A percentile compares a stretch with the other conserved stretches of the same genome.
phyloP scores from a whole-genome alignment of 1,284 basidiomycete genomes.

The Pascua sp. region DNA sequence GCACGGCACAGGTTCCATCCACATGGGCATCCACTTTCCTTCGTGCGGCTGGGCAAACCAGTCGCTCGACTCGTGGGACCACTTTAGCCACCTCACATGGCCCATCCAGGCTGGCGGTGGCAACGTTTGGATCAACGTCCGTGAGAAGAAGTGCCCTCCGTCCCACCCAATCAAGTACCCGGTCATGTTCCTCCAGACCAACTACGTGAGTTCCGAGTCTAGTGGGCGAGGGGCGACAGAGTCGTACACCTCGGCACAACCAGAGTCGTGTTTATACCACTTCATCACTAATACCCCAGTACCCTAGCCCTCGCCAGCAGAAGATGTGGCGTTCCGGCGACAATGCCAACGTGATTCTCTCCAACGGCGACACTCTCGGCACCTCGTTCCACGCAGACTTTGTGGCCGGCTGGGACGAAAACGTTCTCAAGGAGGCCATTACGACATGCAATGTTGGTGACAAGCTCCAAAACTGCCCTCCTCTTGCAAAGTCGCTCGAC shows the following conservation, averaged over 20 bases:
- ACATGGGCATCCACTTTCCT: constrained; percentile 35
- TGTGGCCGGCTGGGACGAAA: constrained; percentile 46
- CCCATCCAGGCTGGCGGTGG: constrained; percentile 14
- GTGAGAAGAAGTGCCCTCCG: too few relatives aligned
- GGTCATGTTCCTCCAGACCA: constrained; percentile 49
- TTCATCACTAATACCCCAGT: background rate
- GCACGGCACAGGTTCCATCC: constrained; percentile 23
- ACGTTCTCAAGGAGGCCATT: constrained; percentile 43
- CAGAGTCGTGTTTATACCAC: too few relatives aligned
- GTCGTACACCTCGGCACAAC: too few relatives aligned
- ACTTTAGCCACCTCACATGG: constrained; percentile 48
- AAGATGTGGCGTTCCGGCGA: constrained; percentile 1
- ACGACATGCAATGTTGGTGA: constrained; percentile 32
- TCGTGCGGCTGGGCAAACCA: constrained; percentile 37
- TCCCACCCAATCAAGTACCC: constrained; percentile 15
- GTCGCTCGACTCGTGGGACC: constrained; percentile 31
- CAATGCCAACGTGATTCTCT: constrained; percentile 8
- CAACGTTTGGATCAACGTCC: background rate
- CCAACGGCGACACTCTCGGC: constrained; percentile 49
- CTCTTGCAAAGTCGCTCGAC: background rate
- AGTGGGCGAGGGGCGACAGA: too few relatives aligned
- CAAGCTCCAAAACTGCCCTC: background rate
- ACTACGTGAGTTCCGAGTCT: background rate
- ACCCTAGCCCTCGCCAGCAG: constrained; percentile 1
- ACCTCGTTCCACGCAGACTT: constrained; percentile 50